Conservation (phyloP, 2,329 filamentous ascomycete genomes). For the Beauveria australis region DNA sequence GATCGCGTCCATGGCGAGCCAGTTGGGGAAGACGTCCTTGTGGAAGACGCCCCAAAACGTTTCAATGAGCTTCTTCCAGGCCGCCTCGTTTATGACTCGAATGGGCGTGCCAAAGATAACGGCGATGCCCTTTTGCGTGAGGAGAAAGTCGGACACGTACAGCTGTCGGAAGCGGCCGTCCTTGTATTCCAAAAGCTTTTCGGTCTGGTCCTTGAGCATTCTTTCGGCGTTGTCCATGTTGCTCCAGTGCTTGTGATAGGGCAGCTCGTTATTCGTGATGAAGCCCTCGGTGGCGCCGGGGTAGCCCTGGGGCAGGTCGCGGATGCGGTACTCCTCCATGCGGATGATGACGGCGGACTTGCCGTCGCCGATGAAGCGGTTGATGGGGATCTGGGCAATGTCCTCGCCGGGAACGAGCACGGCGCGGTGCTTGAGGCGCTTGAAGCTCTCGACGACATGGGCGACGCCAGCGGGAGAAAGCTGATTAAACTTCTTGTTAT, state of each 20-base stretch:
- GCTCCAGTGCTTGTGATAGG: conserved; percentile 18
- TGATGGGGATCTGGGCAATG: conserved; percentile 19
- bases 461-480: conserved; percentile 1
- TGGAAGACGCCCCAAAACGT: conserved; percentile 19
- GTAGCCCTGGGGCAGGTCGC: conserved; percentile 8
- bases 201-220: conserved; percentile 18
- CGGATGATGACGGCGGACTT: conserved; percentile 22
- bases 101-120: conserved; percentile 10
- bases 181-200: conserved; percentile 6
- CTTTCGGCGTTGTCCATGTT: conserved; percentile 7
- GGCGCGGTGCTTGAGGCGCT: conserved; percentile 16
- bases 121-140: conserved; percentile 15
- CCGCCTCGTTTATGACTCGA: conserved; percentile 9
- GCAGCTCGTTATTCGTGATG: conserved; percentile 19
- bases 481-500: neutral
- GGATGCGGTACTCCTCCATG: conserved; percentile 18
- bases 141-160: conserved; percentile 21
- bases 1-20: conserved; percentile 23
- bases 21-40: conserved; percentile 23
- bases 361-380: conserved; percentile 18
- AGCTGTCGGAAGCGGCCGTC: conserved; percentile 11
- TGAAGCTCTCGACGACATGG: conserved; percentile 17
- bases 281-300: conserved; percentile 22
- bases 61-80: conserved; percentile 18
- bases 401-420: conserved; percentile 17